These are phyloP conservation scores for Fusarium burgessii DNA, from an alignment of 2,329 filamentous ascomycete species.

Conservation along the genomic window DNA sequence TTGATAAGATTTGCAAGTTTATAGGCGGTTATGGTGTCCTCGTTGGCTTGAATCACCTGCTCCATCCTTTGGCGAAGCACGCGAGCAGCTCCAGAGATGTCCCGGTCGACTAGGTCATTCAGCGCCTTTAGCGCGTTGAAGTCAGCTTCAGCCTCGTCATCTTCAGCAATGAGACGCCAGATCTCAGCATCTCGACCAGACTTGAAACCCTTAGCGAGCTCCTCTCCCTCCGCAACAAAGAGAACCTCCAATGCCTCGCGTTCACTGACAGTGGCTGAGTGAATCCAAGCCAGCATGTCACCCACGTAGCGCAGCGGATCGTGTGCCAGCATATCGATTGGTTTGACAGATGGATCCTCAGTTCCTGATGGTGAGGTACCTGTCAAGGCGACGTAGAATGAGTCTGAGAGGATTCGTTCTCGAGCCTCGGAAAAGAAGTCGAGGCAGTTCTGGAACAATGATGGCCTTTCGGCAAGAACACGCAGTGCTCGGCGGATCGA, in stretches of 20 bases:
- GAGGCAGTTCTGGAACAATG: slow-evolving; percentile 91
- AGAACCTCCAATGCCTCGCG: slow-evolving; percentile 90
- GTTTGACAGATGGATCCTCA: slow-evolving; percentile 76
- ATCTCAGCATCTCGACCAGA: slow-evolving; percentile 84
- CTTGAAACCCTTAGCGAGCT: slow-evolving; percentile 85
- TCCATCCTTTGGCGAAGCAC: slow-evolving; percentile 91
- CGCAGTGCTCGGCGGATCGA: slow-evolving; percentile 86
- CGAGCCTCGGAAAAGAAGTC: slow-evolving; percentile 93
- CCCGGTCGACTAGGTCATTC: slow-evolving; percentile 86
- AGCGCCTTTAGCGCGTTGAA: slow-evolving; percentile 88
- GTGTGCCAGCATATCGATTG: slow-evolving; percentile 93
- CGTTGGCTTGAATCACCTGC: slow-evolving; percentile 91
- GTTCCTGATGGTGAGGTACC: slow-evolving; percentile 71
- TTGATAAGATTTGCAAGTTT: slow-evolving; percentile 88
- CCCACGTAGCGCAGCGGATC: slow-evolving; percentile 92
- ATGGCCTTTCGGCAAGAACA: slow-evolving; percentile 88
- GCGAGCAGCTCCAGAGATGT: slow-evolving; percentile 82
- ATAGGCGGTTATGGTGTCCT: slow-evolving; percentile 89
- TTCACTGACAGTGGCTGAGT: slow-evolving; percentile 94
- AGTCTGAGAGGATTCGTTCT: slow-evolving; percentile 86
- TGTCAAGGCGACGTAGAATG: slow-evolving; percentile 89
- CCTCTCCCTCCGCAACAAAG: slow-evolving; percentile 90
- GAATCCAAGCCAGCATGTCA: slow-evolving; percentile 97
- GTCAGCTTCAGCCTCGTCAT: slow-evolving; percentile 62
- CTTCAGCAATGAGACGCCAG: slow-evolving; percentile 77